phyloP scores from a whole-genome alignment of 1,139 yeast species.

The Diutina catenulata region DNA sequence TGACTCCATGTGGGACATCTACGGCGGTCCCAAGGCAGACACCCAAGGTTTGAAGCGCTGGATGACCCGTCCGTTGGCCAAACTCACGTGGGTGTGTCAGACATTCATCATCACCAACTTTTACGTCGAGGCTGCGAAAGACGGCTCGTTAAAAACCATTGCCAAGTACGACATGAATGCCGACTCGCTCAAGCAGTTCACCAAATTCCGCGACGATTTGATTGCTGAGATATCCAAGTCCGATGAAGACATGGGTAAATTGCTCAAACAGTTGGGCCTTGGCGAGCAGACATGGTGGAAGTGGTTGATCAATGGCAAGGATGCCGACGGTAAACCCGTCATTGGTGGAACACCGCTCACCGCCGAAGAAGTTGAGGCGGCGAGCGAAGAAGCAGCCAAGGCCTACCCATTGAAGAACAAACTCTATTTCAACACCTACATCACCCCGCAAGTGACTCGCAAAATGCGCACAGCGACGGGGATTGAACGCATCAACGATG shows the following conservation, averaged over 20 bases:
- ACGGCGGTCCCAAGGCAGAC: neutral
- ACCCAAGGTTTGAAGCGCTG: neutral
- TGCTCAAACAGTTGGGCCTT: too few relatives aligned
- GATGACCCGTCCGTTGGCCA: too few relatives aligned
- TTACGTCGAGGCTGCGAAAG: neutral
- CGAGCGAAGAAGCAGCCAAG: neutral
- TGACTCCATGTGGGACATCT: neutral
- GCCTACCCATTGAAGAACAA: neutral
- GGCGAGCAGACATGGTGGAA: constrained; percentile 1
- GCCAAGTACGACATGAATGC: neutral
- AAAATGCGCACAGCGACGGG: neutral
- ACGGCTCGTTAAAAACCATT: too few relatives aligned
- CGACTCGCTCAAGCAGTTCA: neutral
- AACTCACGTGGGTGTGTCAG: too few relatives aligned
- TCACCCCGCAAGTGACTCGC: neutral
- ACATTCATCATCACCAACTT: neutral
- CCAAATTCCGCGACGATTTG: neutral
- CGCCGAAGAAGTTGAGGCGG: neutral
- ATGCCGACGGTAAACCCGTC: neutral
- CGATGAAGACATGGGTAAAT: too few relatives aligned
- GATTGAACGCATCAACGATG: neutral
- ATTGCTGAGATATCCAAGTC: too few relatives aligned
- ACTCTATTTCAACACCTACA: neutral
- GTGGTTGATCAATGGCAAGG: neutral
- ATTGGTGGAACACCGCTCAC: neutral